Conservation (phyloP, 2,329 filamentous ascomycete genomes). For the Pseudogymnoascus sp. region DNA sequence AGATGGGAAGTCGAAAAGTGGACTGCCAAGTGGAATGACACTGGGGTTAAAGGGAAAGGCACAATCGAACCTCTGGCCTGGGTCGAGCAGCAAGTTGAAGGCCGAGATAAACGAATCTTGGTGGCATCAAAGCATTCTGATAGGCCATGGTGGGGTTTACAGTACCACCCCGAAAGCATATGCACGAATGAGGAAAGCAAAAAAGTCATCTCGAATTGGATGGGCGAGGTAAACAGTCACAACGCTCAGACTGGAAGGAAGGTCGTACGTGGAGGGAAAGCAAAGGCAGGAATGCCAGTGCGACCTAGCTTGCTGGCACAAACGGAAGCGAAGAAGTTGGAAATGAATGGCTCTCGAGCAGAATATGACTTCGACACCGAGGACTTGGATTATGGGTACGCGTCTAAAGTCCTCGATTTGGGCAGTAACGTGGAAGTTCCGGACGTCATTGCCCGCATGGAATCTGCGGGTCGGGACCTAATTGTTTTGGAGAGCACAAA, state of each 20-base stretch:
- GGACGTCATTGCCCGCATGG: constrained; percentile 43
- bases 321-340: constrained; percentile 13
- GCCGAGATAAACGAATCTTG: constrained; percentile 36
- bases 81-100: constrained; percentile 24
- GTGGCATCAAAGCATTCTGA: constrained; percentile 53
- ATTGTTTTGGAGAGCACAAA: constrained; percentile 44
- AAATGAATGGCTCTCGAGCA: background rate
- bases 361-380: constrained; percentile 5
- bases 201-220: constrained; percentile 55
- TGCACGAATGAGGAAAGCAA: constrained; percentile 54
- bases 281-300: constrained; percentile 18
- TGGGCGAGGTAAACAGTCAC: constrained; percentile 43
- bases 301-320: constrained; percentile 24
- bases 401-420: constrained; percentile 37
- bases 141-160: constrained; percentile 61
- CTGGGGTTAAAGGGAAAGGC: constrained; percentile 18
- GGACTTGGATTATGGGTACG: constrained; percentile 29
- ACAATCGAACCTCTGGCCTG: constrained; percentile 29
- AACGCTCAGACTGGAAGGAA: constrained; percentile 27
- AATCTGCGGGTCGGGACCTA: constrained; percentile 33
- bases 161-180: constrained; percentile 65
- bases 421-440: constrained; percentile 42
- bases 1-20: constrained; percentile 23
- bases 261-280: constrained; percentile 11
- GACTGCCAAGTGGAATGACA: constrained; percentile 17